Evolutionary conservation across 768 basidiomycete species (phyloP), one percentile per base, ranked within the genome.

Genomic region (Hericium alpestre): DNA sequence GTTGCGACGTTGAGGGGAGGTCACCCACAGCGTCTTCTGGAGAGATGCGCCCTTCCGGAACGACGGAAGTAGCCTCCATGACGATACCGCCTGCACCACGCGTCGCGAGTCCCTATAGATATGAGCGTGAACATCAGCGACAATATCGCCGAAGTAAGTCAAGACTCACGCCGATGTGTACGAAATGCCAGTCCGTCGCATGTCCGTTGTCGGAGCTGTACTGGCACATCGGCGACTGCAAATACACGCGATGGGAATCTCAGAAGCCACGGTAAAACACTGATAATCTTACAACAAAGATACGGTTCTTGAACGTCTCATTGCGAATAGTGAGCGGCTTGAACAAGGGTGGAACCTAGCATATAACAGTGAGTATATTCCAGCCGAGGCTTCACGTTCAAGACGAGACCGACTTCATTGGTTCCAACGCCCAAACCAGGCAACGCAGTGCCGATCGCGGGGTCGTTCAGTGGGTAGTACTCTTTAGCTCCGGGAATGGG

Each of bases 101-200:
- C 10, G 83, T 77, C 10, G 87, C 87, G 62, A 83, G 79, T 1
- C 77, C 78, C 79, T 82, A 56, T 12, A 10, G 56, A 5, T 39
- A 12, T 38, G 20, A 3, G 25, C 25, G 3, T 59, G 46, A 56
- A 13, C 11, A 16, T 3, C 38, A 37, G 12, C 12, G 13, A 38
- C 13, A 1, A 15, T 32, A 47, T 22, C 0, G 50, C 4, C 18
- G 18, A 40, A 25, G 43, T 25, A 27, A 1, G 9, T 7, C 15
- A 47, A 43, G 16, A 23, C 67, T 63, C 59, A 80, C 81, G 1
- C 86, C 87, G 38, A 88, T 75, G 65, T 92, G 87, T 16, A 90
- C 86, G 4, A 91, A 69, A 67, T 93, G 91, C 83, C 85, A 91
- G 60, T 90, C 86, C 1, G 89, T 90, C 3, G 83, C 81, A 63